phyloP scores from a whole-genome alignment of 495 filamentous ascomycete species.

The Xylaria sp. region DNA sequence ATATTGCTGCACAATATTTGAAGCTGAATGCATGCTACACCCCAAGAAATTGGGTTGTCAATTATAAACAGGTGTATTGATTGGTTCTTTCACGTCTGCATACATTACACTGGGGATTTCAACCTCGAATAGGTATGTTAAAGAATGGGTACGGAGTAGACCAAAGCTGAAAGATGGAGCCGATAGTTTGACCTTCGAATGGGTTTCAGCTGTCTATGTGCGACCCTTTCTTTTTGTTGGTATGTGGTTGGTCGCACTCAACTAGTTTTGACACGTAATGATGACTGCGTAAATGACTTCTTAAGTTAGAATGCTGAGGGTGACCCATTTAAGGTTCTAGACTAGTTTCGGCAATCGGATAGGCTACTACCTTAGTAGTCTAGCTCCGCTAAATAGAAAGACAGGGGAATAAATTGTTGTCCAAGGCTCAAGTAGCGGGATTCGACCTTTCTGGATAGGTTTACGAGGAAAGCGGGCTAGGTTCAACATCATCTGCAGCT shows the following conservation, averaged over 20 bases:
- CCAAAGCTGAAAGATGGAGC: slow-evolving; percentile 10
- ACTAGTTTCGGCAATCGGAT: neutral
- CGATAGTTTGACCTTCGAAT: neutral
- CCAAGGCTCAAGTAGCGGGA: neutral
- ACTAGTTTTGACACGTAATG: neutral
- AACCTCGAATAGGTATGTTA: neutral
- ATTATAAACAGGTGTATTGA: neutral
- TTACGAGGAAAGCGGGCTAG: neutral
- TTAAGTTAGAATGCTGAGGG: neutral
- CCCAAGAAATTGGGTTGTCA: no score
- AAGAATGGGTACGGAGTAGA: neutral
- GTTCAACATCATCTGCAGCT: neutral
- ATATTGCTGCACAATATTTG: neutral
- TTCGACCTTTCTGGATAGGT: neutral
- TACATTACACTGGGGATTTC: neutral
- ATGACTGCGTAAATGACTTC: neutral
- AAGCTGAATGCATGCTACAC: neutral
- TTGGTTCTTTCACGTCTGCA: neutral
- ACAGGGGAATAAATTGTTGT: neutral
- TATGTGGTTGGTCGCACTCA: neutral
- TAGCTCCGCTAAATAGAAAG: neutral
- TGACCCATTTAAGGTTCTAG: neutral
- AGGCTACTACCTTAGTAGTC: no score
- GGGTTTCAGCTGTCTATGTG: neutral
- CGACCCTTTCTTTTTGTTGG: neutral